Conservation (phyloP, 2,329 filamentous ascomycete species). For the Dactylellina sp. region DNA sequence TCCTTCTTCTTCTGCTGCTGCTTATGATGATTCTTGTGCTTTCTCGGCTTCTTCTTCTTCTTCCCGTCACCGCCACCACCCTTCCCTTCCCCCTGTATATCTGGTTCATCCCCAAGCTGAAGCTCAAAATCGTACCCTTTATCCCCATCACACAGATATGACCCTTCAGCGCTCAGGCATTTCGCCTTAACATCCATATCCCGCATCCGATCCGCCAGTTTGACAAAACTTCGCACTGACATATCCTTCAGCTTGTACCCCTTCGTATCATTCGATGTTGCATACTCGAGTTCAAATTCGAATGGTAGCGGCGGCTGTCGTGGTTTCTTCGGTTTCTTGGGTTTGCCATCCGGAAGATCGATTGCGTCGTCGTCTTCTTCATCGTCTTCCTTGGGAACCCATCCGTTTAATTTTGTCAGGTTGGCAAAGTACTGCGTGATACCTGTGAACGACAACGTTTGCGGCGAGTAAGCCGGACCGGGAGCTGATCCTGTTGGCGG, state of each 20-base stretch:
- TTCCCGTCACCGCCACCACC: slow-evolving; percentile 43
- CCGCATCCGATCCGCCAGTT: slow-evolving; percentile 81
- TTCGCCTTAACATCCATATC: slow-evolving; percentile 62
- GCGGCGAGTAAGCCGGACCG: slow-evolving; percentile 89
- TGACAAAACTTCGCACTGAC: slow-evolving; percentile 83
- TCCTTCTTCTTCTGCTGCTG: slow-evolving; percentile 61
- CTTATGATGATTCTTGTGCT: slow-evolving; percentile 57
- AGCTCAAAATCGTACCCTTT: slow-evolving; percentile 59
- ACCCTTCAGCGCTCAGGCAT: slow-evolving; percentile 40
- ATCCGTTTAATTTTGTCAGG: slow-evolving; percentile 81
- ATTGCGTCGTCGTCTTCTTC: slow-evolving; percentile 64
- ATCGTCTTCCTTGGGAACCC: slow-evolving; percentile 65
- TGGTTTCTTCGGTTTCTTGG: slow-evolving; percentile 69
- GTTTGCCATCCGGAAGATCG: slow-evolving; percentile 43
- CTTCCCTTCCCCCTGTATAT: slow-evolving; percentile 10
- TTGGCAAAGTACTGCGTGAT: slow-evolving; percentile 96
- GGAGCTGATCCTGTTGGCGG: slow-evolving; percentile 79
- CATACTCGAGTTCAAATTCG: slow-evolving; percentile 84
- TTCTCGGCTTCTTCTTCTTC: slow-evolving; percentile 52
- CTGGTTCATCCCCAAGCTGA: too few relatives aligned
- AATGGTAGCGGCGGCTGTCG: slow-evolving; percentile 69
- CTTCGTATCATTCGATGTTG: slow-evolving; percentile 75
- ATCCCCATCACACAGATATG: slow-evolving; percentile 26
- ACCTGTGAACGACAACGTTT: slow-evolving; percentile 80
- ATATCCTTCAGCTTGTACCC: slow-evolving; percentile 82